phyloP scores from a whole-genome alignment of 129 eudicot genomes.

The Cynara cardunculus region DNA sequence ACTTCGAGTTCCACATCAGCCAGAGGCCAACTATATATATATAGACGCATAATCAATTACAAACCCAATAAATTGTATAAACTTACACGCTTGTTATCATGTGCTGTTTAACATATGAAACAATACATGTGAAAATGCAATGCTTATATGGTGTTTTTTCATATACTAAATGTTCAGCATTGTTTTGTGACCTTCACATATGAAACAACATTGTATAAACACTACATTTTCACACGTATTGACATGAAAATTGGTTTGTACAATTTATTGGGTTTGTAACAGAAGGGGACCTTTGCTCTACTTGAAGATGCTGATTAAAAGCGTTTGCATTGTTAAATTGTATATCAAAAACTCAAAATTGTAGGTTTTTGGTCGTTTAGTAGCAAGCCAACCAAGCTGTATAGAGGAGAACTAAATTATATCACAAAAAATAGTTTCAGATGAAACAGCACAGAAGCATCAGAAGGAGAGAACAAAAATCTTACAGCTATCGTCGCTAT shows the following conservation, averaged over 20 bases:
- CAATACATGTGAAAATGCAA: no score
- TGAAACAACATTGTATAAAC: neutral
- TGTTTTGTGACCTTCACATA: neutral
- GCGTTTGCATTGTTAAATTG: neutral
- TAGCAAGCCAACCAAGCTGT: no score
- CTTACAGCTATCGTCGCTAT: slow-evolving; percentile 87
- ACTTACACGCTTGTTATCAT: neutral
- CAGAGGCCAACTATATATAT: no score
- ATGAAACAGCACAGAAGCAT: neutral
- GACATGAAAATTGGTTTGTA: neutral
- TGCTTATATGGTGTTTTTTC: no score
- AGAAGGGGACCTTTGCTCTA: neutral
- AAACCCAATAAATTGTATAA: neutral
- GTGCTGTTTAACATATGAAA: neutral
- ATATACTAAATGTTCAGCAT: neutral
- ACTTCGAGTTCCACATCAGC: neutral
- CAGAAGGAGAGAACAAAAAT: neutral
- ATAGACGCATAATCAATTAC: neutral
- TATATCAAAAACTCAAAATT: neutral
- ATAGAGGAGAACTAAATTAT: neutral
- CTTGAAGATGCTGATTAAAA: neutral
- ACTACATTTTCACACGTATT: no score
- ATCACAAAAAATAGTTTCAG: neutral
- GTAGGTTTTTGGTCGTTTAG: neutral
- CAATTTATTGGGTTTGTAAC: no score